These are phyloP conservation scores for Petunia axillaris DNA, from an alignment of 257 asterid genomes.

Conservation along the genomic window DNA sequence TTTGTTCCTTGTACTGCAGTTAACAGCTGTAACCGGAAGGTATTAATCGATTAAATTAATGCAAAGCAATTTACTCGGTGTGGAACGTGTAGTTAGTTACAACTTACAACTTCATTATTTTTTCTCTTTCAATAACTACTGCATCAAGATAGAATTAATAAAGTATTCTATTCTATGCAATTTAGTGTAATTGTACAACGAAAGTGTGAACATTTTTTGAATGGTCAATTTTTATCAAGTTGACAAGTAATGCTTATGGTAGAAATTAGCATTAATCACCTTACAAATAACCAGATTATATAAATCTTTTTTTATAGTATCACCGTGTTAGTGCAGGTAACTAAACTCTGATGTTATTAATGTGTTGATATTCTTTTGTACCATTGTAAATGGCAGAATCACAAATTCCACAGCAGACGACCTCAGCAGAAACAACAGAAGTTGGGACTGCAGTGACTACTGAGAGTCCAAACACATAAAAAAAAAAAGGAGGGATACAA, in stretches of 20 bases:
- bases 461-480: conserved; percentile 60
- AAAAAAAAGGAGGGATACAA: conserved; percentile 12
- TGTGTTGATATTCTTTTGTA: conserved; percentile 17
- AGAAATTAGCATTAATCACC: too few species aligned
- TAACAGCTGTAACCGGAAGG: background rate
- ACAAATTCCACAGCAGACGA: conserved; percentile 55
- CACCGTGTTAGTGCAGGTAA: too few species aligned
- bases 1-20: background rate
- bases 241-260: too few species aligned
- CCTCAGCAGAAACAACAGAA: conserved; percentile 62
- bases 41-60: background rate
- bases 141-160: background rate
- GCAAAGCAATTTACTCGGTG: background rate
- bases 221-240: background rate
- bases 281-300: too few species aligned
- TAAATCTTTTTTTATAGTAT: too few species aligned
- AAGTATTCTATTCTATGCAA: too few species aligned
- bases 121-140: background rate
- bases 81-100: background rate
- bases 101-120: background rate
- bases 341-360: background rate
- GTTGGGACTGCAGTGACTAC: conserved; percentile 52
- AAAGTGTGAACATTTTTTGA: too few species aligned
- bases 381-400: conserved; percentile 48
- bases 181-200: too few species aligned